Conservation (phyloP, 2,329 filamentous ascomycete genomes). For the Escovopsis sp. region DNA sequence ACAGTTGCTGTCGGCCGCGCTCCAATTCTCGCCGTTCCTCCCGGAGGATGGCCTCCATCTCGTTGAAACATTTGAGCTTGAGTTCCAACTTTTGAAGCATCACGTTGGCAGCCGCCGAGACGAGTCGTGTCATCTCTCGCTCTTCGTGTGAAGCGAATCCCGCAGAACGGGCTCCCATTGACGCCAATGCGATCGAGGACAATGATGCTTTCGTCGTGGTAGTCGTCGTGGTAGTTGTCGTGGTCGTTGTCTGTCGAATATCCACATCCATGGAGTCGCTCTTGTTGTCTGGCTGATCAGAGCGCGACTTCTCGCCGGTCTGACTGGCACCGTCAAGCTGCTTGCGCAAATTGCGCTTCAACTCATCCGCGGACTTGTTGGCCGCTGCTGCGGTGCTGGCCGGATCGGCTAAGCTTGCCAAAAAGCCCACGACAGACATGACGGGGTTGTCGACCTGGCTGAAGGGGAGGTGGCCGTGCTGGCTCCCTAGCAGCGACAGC, state of each 20-base stretch:
- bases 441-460: constrained; percentile 91
- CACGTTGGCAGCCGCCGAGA: constrained; percentile 83
- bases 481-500: constrained; percentile 52
- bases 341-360: constrained; percentile 64
- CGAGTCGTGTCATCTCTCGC: constrained; percentile 85
- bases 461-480: constrained; percentile 74
- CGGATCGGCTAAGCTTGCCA: constrained; percentile 82
- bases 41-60: constrained; percentile 85
- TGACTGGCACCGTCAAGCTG: constrained; percentile 49
- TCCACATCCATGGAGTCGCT: constrained; percentile 52
- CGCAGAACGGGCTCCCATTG: constrained; percentile 72
- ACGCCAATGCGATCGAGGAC: constrained; percentile 69
- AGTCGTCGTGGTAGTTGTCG: constrained; percentile 36
- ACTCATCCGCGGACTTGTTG: constrained; percentile 72
- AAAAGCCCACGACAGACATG: constrained; percentile 88
- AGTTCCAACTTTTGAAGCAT: constrained; percentile 92
- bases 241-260: constrained; percentile 34
- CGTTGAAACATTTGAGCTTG: constrained; percentile 90
- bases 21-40: constrained; percentile 89
- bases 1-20: constrained; percentile 79
- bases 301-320: constrained; percentile 26
- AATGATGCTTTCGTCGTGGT: constrained; percentile 35
- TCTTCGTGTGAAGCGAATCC: constrained; percentile 92
- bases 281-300: constrained; percentile 35
- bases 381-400: constrained; percentile 82